Conservation (phyloP, 352 stramenopile genomes). For the Sclerospora graminicola region DNA sequence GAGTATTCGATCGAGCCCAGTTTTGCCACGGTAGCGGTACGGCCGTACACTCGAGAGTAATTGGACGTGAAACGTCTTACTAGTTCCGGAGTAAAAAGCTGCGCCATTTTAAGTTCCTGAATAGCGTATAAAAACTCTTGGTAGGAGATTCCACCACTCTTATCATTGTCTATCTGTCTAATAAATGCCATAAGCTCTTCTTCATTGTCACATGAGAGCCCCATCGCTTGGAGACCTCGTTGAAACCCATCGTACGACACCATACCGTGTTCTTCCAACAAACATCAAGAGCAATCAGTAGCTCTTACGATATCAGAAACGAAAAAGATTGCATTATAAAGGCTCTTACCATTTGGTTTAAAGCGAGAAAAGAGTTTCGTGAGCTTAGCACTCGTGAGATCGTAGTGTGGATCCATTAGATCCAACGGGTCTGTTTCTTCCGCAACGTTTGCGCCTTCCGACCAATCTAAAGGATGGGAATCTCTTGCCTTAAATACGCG, state of each 20-base stretch:
- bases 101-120: constrained; percentile 82
- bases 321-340: no score
- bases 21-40: constrained; percentile 5
- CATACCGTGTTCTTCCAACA: no score
- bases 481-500: no score
- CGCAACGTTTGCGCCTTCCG: no score
- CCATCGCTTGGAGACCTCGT: constrained; percentile 47
- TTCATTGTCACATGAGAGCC: no score
- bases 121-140: constrained; percentile 82
- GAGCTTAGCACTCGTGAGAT: no score
- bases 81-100: constrained; percentile 68
- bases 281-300: no score
- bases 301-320: no score
- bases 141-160: constrained; percentile 76
- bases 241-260: constrained; percentile 73
- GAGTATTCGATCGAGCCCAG: constrained; percentile 77
- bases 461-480: no score
- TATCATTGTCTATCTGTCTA: no score
- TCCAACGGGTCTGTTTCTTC: constrained; percentile 38
- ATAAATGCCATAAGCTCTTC: constrained; percentile 65
- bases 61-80: constrained; percentile 20
- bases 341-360: constrained; percentile 33
- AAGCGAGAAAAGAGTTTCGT: constrained; percentile 62
- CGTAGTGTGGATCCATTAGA: constrained; percentile 79
- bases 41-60: constrained; percentile 15